phyloP scores from a whole-genome alignment of 2,329 filamentous ascomycete species.

The Trichoderma aggressivum region DNA sequence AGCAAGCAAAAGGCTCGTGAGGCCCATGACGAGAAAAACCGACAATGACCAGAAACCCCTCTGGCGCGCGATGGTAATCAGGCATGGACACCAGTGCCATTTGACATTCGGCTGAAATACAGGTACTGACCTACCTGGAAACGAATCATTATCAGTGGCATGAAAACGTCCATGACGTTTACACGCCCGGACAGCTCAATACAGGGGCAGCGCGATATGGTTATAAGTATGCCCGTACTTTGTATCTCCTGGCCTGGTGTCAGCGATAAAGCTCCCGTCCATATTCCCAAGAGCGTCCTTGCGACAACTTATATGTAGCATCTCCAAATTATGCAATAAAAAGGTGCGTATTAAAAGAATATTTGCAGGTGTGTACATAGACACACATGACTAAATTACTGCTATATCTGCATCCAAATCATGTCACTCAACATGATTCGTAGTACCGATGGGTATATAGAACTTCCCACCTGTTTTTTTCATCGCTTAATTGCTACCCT shows the following conservation, averaged over 20 bases:
- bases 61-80: too few species aligned
- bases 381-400: slow-evolving; percentile 6
- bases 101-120: not conserved
- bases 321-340: not conserved
- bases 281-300: too few species aligned
- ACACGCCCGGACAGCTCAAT: too few species aligned
- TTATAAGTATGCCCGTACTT: too few species aligned
- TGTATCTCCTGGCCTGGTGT: too few species aligned
- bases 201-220: too few species aligned
- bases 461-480: not conserved
- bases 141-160: not conserved
- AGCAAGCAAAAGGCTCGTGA: too few species aligned
- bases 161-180: too few species aligned
- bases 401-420: not conserved
- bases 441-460: not conserved
- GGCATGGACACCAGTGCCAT: not conserved
- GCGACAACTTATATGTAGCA: too few species aligned
- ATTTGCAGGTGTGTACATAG: not conserved
- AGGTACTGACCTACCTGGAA: not conserved
- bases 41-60: too few species aligned
- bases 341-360: not conserved
- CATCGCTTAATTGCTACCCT: not conserved
- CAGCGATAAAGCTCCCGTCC: too few species aligned
- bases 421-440: not conserved
- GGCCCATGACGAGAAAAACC: too few species aligned